phyloP scores from a whole-genome alignment of 805 yeast species.

The Candida mattraensis region DNA sequence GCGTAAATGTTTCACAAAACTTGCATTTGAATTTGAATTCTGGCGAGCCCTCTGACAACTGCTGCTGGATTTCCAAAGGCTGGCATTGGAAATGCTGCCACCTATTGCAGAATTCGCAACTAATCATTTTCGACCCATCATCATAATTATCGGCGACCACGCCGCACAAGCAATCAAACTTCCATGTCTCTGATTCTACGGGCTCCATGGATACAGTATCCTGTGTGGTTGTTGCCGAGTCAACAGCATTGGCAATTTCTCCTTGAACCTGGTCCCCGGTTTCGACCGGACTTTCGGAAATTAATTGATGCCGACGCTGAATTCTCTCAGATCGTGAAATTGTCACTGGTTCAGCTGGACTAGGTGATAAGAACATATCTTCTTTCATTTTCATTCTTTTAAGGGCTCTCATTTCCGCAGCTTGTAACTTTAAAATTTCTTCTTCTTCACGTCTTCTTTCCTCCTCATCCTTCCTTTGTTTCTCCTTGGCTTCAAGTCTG shows the following conservation, averaged over 20 bases:
- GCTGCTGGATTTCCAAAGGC: conserved; percentile 28
- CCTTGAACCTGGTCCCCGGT: too few species aligned
- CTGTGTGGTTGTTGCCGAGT: too few species aligned
- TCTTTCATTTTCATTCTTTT: conserved; percentile 39
- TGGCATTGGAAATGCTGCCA: conserved; percentile 43
- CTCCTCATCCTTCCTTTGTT: conserved; percentile 52
- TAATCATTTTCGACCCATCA: conserved; percentile 37
- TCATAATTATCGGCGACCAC: conserved; percentile 37
- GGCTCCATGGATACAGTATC: too few species aligned
- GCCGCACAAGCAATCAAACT: conserved; percentile 42
- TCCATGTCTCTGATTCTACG: conserved; percentile 29
- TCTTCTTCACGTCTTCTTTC: conserved; percentile 45
- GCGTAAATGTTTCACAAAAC: conserved; percentile 15
- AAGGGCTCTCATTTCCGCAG: conserved; percentile 44
- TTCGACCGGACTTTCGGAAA: too few species aligned
- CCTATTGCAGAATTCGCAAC: conserved; percentile 36
- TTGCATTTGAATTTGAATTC: conserved; percentile 19
- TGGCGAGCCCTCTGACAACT: conserved; percentile 34
- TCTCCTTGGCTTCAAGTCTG: conserved; percentile 65
- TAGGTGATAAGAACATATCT: conserved; percentile 24
- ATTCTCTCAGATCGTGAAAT: conserved; percentile 36
- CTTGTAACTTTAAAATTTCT: conserved; percentile 43
- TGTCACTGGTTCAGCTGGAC: conserved; percentile 33
- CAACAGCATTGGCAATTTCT: too few species aligned
- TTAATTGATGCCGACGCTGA: conserved; percentile 20